These are phyloP conservation scores for Lithocarpus polystachyus DNA, from an alignment of 306 rosid genomes.

Conservation along the genomic window DNA sequence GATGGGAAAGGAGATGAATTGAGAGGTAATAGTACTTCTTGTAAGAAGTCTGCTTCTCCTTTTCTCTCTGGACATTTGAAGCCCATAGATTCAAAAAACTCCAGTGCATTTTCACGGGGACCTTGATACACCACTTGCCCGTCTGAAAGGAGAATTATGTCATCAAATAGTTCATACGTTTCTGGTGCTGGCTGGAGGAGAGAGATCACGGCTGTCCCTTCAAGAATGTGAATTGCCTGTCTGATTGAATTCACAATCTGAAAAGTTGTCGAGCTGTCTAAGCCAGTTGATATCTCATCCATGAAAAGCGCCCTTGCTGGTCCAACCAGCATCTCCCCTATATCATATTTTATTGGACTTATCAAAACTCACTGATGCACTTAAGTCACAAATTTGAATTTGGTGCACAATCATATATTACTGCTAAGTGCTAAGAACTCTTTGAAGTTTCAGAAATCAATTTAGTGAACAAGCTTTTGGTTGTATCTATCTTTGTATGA, in stretches of 20 bases:
- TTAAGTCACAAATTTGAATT: no score
- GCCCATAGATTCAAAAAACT: constrained; percentile 69
- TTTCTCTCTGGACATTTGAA: constrained; percentile 90
- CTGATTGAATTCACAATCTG: constrained; percentile 72
- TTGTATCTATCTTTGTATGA: no score
- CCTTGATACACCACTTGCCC: constrained; percentile 90
- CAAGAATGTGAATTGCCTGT: constrained; percentile 79
- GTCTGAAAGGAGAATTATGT: constrained; percentile 76
- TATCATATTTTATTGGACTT: neutral
- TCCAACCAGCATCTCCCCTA: constrained; percentile 98
- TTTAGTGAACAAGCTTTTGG: neutral
- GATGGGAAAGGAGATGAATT: no score
- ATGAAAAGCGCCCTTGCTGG: constrained; percentile 84
- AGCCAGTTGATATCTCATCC: constrained; percentile 95
- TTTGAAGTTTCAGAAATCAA: neutral
- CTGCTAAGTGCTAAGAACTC: no score
- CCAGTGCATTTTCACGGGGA: constrained; percentile 75
- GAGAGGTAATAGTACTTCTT: constrained; percentile 47
- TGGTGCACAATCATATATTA: no score
- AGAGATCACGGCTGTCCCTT: constrained; percentile 78
- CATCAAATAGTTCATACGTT: constrained; percentile 80
- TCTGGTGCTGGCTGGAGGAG: constrained; percentile 97
- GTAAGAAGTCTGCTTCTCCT: constrained; percentile 90
- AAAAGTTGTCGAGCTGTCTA: constrained; percentile 90
- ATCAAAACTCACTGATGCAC: no score